Conservation (phyloP, 768 basidiomycete genomes). For the Psilocybe cubensis region DNA sequence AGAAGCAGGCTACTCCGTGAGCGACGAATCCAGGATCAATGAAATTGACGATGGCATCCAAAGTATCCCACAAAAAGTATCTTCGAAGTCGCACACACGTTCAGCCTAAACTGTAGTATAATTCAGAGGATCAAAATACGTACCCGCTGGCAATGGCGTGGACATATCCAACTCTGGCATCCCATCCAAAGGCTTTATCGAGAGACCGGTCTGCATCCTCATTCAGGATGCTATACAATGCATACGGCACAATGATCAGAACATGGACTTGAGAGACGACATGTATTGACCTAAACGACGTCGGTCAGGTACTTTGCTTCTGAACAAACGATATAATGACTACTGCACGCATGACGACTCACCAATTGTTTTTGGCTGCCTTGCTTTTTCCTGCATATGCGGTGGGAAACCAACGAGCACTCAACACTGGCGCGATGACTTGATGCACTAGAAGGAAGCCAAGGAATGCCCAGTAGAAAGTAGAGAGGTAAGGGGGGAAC, state of each 20-base stretch:
- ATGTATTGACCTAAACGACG: conserved; percentile 59
- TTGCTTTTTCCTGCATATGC: conserved; percentile 52
- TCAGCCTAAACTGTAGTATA: not conserved
- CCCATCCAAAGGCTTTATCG: conserved; percentile 83
- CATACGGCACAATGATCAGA: conserved; percentile 65
- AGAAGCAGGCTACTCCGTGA: conserved; percentile 74
- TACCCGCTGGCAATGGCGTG: conserved; percentile 76
- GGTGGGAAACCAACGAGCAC: conserved; percentile 46
- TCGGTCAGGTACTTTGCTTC: not conserved
- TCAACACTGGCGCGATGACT: conserved; percentile 58
- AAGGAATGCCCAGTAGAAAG: conserved; percentile 55
- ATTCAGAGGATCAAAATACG: conserved; percentile 18
- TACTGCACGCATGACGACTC: no score
- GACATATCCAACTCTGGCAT: conserved; percentile 56
- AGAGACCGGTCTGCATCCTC: conserved; percentile 45
- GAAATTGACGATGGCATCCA: conserved; percentile 72
- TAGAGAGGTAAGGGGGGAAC: conserved; percentile 57
- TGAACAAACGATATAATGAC: no score
- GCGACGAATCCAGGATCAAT: conserved; percentile 74
- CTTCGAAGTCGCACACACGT: conserved; percentile 31
- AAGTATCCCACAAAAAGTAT: conserved; percentile 84
- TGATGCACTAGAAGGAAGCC: conserved; percentile 63
- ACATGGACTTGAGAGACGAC: conserved; percentile 78
- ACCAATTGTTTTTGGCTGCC: conserved; percentile 66
- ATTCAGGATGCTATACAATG: conserved; percentile 50